Evolutionary conservation across 1,284 basidiomycete species (phyloP), one percentile per base, ranked within the genome.

Genomic region (Fomitopsis palustris): DNA sequence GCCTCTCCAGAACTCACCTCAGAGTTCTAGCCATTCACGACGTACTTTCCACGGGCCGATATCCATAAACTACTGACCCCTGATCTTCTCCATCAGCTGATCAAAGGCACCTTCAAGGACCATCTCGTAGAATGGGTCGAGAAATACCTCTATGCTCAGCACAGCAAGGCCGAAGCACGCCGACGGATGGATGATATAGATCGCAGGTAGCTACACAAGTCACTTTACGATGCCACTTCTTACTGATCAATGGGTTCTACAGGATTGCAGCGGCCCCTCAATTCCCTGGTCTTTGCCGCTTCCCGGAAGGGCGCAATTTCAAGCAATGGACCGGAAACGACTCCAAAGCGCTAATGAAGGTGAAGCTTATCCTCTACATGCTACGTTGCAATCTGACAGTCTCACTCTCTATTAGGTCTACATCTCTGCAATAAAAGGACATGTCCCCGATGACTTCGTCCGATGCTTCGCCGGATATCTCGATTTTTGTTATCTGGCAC

Each of bases 101-200:
- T n/a, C n/a, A n/a, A n/a, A n/a, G n/a, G n/a, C n/a, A n/a, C n/a
- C n/a, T n/a, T n/a, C n/a, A n/a, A n/a, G n/a, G n/a, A n/a, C n/a
- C 69, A 72, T 54, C 55, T 72, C 5, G 56, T 68, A 1, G 35
- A 52, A 4, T 72, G 70, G 70, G 53, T 63, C 8, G 56, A 53
- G 12, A 51, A 63, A 17, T 68, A 63, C 47, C 16, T 69, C 3
- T 47, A 42, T 1, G 23, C 62, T 9, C 33, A 31, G 3, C 59
- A 67, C 47, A 45, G 55, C 0, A 47, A 63, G 3, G 56, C 56
- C 4, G 17, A 16, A 1, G 60, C 54, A 8, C 51, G 59, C 8
- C 35, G 38, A 37, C 55, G 60, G 9, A 31, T 65, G 14, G 64
- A 60, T 23, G 61, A 67, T 9, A 64, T 71, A 23, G 69, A 71